Conservation (phyloP, 768 basidiomycete species). For the Pulveroboletus sp. region DNA sequence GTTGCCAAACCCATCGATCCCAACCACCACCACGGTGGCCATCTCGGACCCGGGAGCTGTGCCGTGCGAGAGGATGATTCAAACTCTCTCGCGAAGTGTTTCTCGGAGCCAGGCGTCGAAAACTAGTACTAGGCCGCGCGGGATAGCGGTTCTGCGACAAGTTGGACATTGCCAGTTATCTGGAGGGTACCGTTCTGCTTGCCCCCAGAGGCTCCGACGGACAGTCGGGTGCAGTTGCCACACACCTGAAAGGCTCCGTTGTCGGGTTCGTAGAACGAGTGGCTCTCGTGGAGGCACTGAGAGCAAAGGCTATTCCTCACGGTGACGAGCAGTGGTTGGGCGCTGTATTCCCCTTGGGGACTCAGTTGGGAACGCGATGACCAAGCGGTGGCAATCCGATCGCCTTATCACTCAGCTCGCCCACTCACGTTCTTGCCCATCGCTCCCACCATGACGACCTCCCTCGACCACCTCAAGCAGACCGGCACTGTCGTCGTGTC, state of each 20-base stretch:
- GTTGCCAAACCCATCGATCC: not conserved
- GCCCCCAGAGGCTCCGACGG: not conserved
- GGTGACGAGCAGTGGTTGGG: no score
- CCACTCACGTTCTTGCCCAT: not conserved
- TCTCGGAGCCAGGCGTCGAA: no score
- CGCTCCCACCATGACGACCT: constrained; percentile 62
- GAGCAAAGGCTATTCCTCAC: no score
- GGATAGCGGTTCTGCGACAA: no score
- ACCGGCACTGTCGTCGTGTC: constrained; percentile 96
- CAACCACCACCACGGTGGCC: not conserved
- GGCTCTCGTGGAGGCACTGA: not conserved
- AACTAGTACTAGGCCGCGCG: no score
- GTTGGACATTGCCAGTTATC: not conserved
- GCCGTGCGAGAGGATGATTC: not conserved
- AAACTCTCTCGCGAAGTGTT: no score
- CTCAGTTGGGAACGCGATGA: not conserved
- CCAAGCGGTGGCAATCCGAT: constrained; percentile 18
- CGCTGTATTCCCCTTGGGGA: no score
- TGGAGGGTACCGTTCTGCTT: not conserved
- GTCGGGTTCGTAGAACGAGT: constrained; percentile 5
- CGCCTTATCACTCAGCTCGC: constrained; percentile 11
- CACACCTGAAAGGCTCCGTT: constrained; percentile 12
- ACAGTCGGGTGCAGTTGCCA: constrained; percentile 3
- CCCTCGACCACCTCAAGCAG: constrained; percentile 80
- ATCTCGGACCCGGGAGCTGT: not conserved